Base-by-base conservation (phyloP, 106 monocot genomes). In the Dioscorea dumetorum region DNA sequence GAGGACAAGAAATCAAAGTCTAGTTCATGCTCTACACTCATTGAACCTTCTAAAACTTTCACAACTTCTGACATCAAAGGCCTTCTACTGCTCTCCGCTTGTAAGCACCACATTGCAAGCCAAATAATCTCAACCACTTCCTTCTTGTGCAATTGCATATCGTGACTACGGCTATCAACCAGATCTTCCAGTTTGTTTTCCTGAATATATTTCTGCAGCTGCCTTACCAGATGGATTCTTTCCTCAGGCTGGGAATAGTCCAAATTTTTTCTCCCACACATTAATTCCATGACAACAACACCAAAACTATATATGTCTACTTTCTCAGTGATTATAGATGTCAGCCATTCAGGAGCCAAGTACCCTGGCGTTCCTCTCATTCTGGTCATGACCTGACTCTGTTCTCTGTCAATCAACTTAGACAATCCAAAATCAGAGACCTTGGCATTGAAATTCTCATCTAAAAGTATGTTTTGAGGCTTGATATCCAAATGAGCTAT, bases 361-460 rank as follows among this genome's bases (percentile, higher is more conserved):
- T 80, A 80, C 33, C 79, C 79, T 1, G 67, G 56, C 50, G 79
- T 80, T 24, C 79, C 79, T 52, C 79, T 69, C 57, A 74, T 70
- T 70, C 63, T 70, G 9, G 79, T 80, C 70, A 74, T 66, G 28
- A 73, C 77, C 41, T 73, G 77, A 50, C 82, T 82, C 48, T 77
- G 63, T 22, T 82, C 77, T 24, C 73, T 61, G 60, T 82, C 81
- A 34, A 82, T 73, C n/a, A 82, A 58, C 73, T 77, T 77, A 59
- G 77, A 72, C 67, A 82, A 65, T 54, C 82, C 82, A 35, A 82
- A 82, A 70, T 82, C 77, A 54, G 77, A 82, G n/a, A 77, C 65
- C 59, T 77, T 82, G 3, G 73, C 82, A 70, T 82, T 77, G 64
- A 77, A 82, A 10, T 73, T 69, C 11, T 77, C 64, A 70, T 82